Percentiles rank a stretch among this genome's conserved stretches.
Evolutionary conservation across 257 asterid species (phyloP).

Genomic region (Solanum clarkiae): DNA sequence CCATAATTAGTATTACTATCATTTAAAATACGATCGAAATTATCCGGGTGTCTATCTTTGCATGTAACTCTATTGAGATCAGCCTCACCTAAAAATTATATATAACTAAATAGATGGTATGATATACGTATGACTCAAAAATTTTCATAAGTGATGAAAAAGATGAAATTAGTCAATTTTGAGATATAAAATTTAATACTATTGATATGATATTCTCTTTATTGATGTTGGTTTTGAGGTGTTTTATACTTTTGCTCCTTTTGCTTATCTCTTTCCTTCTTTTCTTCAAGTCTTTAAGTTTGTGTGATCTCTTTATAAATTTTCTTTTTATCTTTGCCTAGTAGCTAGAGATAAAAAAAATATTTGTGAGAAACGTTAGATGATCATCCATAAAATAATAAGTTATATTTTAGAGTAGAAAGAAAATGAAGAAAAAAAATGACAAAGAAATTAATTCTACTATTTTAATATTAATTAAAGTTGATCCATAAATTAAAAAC

Average conservation of each 20-base stretch:
- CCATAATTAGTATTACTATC: too few relatives aligned
- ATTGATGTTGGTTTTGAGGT: not conserved
- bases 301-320: not conserved
- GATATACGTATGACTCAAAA: too few relatives aligned
- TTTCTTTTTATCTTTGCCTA: not conserved
- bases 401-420: not conserved
- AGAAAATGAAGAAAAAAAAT: not conserved
- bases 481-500: not conserved
- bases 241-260: not conserved
- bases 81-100: too few relatives aligned
- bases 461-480: too few relatives aligned
- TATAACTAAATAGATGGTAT: too few relatives aligned
- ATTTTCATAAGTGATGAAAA: too few relatives aligned
- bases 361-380: not conserved
- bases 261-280: not conserved
- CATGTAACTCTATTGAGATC: too few relatives aligned
- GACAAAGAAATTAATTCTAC: too few relatives aligned
- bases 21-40: too few relatives aligned
- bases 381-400: too few relatives aligned
- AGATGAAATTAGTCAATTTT: not conserved
- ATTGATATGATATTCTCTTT: not conserved
- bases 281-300: not conserved
- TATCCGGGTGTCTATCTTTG: too few relatives aligned
- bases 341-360: not conserved
- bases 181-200: not conserved